Conservation (phyloP, 2,329 filamentous ascomycete genomes). For the Aspergillus vadensis region DNA sequence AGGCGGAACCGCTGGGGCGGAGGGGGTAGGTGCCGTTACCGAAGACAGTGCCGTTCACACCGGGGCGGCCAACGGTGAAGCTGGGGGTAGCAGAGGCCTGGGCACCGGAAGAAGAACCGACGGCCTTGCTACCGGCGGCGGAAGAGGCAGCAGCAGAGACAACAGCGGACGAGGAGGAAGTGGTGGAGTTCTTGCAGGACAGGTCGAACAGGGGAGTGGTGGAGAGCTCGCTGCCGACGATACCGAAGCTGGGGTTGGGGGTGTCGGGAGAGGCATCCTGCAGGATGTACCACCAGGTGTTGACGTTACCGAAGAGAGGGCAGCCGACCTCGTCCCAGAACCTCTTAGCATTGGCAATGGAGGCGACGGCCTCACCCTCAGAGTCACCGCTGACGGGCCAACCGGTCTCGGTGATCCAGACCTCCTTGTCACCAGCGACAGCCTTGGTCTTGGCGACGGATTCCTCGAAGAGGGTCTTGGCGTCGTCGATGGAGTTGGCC, state of each 20-base stretch:
- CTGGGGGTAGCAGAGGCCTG: constrained; percentile 14
- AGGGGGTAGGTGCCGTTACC: constrained; percentile 9
- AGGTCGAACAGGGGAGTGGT: constrained; percentile 44
- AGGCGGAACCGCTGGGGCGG: constrained; percentile 2
- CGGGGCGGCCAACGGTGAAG: constrained; percentile 9
- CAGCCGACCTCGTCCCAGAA: constrained; percentile 83
- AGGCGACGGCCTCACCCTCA: constrained; percentile 64
- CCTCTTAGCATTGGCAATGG: constrained; percentile 67
- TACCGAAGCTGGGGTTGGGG: constrained; percentile 44
- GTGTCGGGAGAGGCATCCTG: constrained; percentile 34
- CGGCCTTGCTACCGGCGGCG: neutral
- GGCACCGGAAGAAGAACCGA: neutral
- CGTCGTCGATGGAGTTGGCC: constrained; percentile 66
- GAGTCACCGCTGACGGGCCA: constrained; percentile 74
- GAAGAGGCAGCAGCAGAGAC: constrained; percentile 6
- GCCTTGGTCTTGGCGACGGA: constrained; percentile 63
- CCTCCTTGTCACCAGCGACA: constrained; percentile 65
- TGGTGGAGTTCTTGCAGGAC: constrained; percentile 32
- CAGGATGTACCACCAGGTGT: constrained; percentile 49
- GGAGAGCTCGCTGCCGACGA: constrained; percentile 36
- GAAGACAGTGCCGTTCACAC: constrained; percentile 14
- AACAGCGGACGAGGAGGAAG: constrained; percentile 24
- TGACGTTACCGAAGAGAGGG: constrained; percentile 48
- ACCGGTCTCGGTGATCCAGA: constrained; percentile 89
- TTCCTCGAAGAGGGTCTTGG: constrained; percentile 67